Base-by-base conservation (phyloP, 2,329 filamentous ascomycete species). In the Fusarium globosum region DNA sequence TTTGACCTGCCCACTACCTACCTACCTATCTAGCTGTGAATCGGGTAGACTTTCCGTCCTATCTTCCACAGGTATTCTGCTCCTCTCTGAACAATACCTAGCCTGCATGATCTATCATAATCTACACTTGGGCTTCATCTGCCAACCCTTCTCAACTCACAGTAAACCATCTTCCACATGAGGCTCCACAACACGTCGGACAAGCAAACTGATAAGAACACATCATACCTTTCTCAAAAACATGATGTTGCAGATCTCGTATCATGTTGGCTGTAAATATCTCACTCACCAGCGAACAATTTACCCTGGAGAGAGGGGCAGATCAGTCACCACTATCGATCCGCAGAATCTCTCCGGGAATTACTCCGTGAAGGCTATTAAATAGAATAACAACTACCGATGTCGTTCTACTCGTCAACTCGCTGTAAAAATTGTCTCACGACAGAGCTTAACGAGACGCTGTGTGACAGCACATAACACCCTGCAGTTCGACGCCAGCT, bases 361-460 rank as follows among this genome's bases (percentile, higher is more conserved):
- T 77, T 78, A 78, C 76, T 78, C 76, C 76, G 76, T 71, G 64
- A 58, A 30, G 51, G 61, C 61, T 72, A 75, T 76, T 74, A 73
- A 68, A 63, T 67, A 69, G 36, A 52, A 65, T 62, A 38, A 56
- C 36, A 69, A 48, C 61, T 63, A 61, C 56, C 61, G 38, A 61
- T 72, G 49, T 53, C 39, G 52, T 28, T 46, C 48, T 35, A 6
- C 28, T 39, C 9, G 55, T 39, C 39, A 51, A 71, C 42, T 57
- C 53, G 36, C 46, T 43, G 48, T 57, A 42, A 68, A 42, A 42
- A 36, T 49, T 60, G 56, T 56, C 49, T 41, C 20, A 46, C 15
- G 35, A n/a, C 43, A 58, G 33, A 48, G 43, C n/a, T 65, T 36
- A 53, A 20, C 35, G 43, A 49, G 39, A 68, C 65, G 35, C 35